These are phyloP conservation scores for Candida khao-thaluensis DNA, from an alignment of 805 yeast species.

Conservation along the genomic window DNA sequence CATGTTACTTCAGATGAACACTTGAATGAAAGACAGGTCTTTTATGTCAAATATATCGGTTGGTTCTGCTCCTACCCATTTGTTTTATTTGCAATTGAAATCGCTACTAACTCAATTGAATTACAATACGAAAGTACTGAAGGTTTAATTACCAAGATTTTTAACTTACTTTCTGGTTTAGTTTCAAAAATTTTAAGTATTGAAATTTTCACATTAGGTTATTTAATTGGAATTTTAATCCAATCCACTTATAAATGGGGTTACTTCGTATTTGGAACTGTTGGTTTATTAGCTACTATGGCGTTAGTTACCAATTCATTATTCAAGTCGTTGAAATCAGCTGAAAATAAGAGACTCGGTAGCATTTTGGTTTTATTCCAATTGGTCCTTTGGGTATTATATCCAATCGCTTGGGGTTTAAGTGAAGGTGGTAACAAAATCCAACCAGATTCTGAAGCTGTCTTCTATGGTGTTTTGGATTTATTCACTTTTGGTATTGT, in stretches of 20 bases:
- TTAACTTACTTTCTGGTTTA: constrained; percentile 34
- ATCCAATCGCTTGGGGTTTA: constrained; percentile 51
- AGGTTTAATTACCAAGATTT: constrained; percentile 27
- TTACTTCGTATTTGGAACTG: constrained; percentile 55
- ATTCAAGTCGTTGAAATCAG: constrained; percentile 7
- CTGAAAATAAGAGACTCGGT: constrained; percentile 12
- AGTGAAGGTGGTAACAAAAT: constrained; percentile 64
- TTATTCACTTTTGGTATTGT: constrained; percentile 42
- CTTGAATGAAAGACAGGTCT: constrained; percentile 47
- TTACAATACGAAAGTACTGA: constrained; percentile 29
- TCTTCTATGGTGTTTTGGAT: constrained; percentile 60
- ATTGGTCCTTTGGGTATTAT: constrained; percentile 46
- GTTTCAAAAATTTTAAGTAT: constrained; percentile 43
- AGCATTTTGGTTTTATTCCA: constrained; percentile 28
- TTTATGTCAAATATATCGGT: constrained; percentile 55
- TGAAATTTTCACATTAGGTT: constrained; percentile 51
- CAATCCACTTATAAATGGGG: constrained; percentile 66
- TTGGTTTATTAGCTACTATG: constrained; percentile 42
- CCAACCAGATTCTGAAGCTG: constrained; percentile 57
- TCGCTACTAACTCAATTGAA: constrained; percentile 30
- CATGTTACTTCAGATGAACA: constrained; percentile 39
- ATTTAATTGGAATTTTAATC: constrained; percentile 57
- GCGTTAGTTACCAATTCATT: constrained; percentile 23
- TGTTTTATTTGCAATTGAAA: constrained; percentile 31
- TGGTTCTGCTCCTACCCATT: constrained; percentile 58